Conservation (phyloP, 2,329 filamentous ascomycete genomes). For the Curvularia sp. region DNA sequence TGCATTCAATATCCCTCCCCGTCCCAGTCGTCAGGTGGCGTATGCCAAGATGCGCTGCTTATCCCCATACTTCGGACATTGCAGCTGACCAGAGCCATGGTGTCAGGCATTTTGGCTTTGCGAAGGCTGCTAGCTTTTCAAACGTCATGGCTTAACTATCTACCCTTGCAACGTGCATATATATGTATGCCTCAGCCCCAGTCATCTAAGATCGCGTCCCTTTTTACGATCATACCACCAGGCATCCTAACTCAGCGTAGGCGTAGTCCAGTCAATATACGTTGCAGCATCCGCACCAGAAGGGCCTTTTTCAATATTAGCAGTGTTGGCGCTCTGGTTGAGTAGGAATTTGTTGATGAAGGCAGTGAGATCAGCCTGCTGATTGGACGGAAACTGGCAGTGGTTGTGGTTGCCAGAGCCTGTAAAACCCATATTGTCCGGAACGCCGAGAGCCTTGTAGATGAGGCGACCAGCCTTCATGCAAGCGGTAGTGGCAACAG, state of each 20-base stretch:
- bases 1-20: background rate
- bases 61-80: background rate
- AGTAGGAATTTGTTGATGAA: slow-evolving; percentile 64
- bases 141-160: slow-evolving; percentile 5
- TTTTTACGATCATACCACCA: background rate
- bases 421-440: slow-evolving; percentile 65
- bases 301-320: slow-evolving; percentile 45
- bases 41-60: slow-evolving; percentile 3
- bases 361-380: slow-evolving; percentile 60
- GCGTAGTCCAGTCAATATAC: slow-evolving; percentile 50
- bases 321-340: slow-evolving; percentile 36
- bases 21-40: slow-evolving; percentile 1
- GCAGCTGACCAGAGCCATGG: background rate
- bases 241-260: slow-evolving; percentile 40
- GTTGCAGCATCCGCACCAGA: slow-evolving; percentile 39
- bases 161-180: slow-evolving; percentile 11
- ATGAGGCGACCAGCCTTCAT: slow-evolving; percentile 63
- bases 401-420: slow-evolving; percentile 63
- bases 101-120: background rate
- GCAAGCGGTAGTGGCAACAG: slow-evolving; percentile 63
- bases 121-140: background rate
- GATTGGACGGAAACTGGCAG: slow-evolving; percentile 62
- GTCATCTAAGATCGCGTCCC: background rate
- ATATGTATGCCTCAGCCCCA: slow-evolving; percentile 16
- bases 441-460: slow-evolving; percentile 62